phyloP scores from a whole-genome alignment of 2,329 filamentous ascomycete genomes.

The Elsinoe australis region DNA sequence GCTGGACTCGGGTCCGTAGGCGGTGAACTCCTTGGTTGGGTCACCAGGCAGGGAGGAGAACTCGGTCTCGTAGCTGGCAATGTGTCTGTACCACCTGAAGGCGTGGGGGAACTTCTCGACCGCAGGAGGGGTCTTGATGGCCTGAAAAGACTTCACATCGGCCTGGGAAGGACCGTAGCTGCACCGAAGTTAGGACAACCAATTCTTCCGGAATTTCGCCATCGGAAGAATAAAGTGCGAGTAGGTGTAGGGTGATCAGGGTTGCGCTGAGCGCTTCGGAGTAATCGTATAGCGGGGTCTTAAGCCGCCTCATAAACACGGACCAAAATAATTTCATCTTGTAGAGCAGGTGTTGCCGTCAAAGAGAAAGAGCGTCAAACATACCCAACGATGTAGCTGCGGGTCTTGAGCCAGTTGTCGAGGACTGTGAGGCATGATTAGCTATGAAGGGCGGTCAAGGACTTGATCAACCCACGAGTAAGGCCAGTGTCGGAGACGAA shows the following conservation, averaged over 20 bases:
- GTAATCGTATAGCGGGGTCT: slow-evolving; percentile 80
- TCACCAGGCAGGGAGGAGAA: slow-evolving; percentile 88
- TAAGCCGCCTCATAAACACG: slow-evolving; percentile 93
- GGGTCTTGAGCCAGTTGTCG: slow-evolving; percentile 65
- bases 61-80: slow-evolving; percentile 84
- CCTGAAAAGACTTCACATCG: slow-evolving; percentile 94
- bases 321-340: slow-evolving; percentile 87
- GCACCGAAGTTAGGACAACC: slow-evolving; percentile 20
- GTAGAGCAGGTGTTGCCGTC: slow-evolving; percentile 27
- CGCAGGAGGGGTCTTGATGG: slow-evolving; percentile 65
- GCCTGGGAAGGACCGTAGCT: slow-evolving; percentile 75
- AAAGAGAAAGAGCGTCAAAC: slow-evolving; percentile 35
- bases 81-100: slow-evolving; percentile 98
- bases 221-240: slow-evolving; percentile 18
- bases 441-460: slow-evolving; percentile 19
- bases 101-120: slow-evolving; percentile 85
- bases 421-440: slow-evolving; percentile 47
- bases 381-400: slow-evolving; percentile 78
- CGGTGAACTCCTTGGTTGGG: slow-evolving; percentile 76
- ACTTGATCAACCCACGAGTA: slow-evolving; percentile 42
- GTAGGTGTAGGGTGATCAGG: slow-evolving; percentile 50
- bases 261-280: slow-evolving; percentile 66
- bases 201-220: neutral
- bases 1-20: slow-evolving; percentile 78
- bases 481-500: slow-evolving; percentile 59